A percentile compares a stretch with the other conserved stretches of the same genome.
phyloP scores from a whole-genome alignment of 2,329 filamentous ascomycete species.

The Aspergillus versicolor region DNA sequence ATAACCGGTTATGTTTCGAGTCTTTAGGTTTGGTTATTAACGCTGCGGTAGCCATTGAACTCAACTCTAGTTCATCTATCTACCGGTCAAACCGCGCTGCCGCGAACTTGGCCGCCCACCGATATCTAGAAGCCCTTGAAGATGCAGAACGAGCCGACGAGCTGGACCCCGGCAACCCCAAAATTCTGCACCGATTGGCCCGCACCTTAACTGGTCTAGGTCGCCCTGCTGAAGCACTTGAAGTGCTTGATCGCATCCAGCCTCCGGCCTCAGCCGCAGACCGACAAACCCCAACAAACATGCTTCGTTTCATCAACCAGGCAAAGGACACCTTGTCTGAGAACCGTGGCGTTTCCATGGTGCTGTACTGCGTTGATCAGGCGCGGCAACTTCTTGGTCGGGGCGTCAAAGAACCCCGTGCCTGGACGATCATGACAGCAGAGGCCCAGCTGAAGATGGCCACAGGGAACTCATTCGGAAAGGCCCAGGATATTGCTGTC shows the following conservation, averaged over 20 bases:
- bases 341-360: constrained; percentile 84
- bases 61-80: constrained; percentile 80
- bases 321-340: constrained; percentile 74
- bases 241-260: constrained; percentile 76
- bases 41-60: constrained; percentile 69
- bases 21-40: background rate
- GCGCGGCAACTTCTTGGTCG: constrained; percentile 77
- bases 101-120: constrained; percentile 84
- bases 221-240: constrained; percentile 80
- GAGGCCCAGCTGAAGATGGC: constrained; percentile 93
- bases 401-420: constrained; percentile 77
- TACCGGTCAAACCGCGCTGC: constrained; percentile 95
- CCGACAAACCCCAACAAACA: constrained; percentile 75
- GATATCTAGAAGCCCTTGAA: constrained; percentile 76
- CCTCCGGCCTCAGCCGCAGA: constrained; percentile 83
- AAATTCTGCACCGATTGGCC: constrained; percentile 83
- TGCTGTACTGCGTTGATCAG: constrained; percentile 84
- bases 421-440: constrained; percentile 90
- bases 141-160: constrained; percentile 82
- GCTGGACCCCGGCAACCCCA: constrained; percentile 80
- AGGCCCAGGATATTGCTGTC: constrained; percentile 92
- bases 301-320: constrained; percentile 77
- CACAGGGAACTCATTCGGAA: constrained; percentile 80
- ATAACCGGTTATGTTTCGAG: background rate
- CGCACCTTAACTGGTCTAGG: constrained; percentile 88